Evolutionary conservation across 805 yeast species (phyloP).

Genomic region (Candida fluviatilis): DNA sequence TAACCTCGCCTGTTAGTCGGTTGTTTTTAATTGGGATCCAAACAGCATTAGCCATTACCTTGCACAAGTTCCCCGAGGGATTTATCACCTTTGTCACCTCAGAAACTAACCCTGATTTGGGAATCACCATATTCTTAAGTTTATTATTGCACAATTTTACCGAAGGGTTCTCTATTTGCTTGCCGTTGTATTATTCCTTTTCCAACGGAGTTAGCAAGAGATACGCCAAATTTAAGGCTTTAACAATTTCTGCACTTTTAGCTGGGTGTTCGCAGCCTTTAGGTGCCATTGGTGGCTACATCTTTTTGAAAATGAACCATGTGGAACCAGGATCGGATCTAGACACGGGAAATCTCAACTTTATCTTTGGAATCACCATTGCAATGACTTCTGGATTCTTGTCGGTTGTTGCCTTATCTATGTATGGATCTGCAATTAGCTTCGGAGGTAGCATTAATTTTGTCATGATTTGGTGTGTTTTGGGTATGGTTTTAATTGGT

Average conservation of each 20-base stretch:
- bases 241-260: conserved; percentile 57
- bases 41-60: conserved; percentile 78
- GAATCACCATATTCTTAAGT: conserved; percentile 78
- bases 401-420: conserved; percentile 74
- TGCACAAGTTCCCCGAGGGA: conserved; percentile 95
- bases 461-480: conserved; percentile 55
- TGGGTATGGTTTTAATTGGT: conserved; percentile 58
- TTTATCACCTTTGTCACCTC: conserved; percentile 82
- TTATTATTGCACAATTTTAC: conserved; percentile 85
- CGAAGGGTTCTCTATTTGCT: conserved; percentile 92
- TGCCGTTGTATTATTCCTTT: conserved; percentile 81
- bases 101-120: conserved; percentile 58
- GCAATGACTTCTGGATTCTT: conserved; percentile 81
- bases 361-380: conserved; percentile 59
- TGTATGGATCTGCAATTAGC: conserved; percentile 78
- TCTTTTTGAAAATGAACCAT: conserved; percentile 37
- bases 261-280: conserved; percentile 88
- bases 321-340: conserved; percentile 25
- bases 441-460: conserved; percentile 69
- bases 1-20: conserved; percentile 71
- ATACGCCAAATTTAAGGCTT: conserved; percentile 49
- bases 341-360: conserved; percentile 28
- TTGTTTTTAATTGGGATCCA: conserved; percentile 86
- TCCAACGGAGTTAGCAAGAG: conserved; percentile 39
- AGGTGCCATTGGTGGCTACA: conserved; percentile 75